Evolutionary conservation across 148 eudicot species (phyloP), one percentile per base, ranked within the genome.

Genomic region (Agrostemma githago): DNA sequence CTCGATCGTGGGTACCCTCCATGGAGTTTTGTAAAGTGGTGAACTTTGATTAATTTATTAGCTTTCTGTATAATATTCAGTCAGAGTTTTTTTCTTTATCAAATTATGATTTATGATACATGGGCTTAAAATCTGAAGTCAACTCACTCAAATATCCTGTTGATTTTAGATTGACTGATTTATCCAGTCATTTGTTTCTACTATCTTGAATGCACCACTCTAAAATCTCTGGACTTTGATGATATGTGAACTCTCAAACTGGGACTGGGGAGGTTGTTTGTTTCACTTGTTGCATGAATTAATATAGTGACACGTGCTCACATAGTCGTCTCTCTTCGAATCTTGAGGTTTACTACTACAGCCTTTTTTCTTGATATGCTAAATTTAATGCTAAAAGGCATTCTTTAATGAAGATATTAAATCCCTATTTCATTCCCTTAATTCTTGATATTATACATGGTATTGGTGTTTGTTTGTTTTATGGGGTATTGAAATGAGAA

Each of bases 161-260:
- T 79, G 38, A 64, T 68, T 62, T 42, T 53, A 62, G 62, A 15
- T 79, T 54, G 71, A 66, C 46, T 41, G 51, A 66, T 40, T 41
- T 19, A 42, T 16, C 20, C 48, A 6, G 8, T 60, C 12, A 17
- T 66, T 37, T 4, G 17, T 42, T n/a, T 2, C 21, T 59, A 2
- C 34, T 17, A 62, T 77, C 17, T 44, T 16, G 46, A 4, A 61
- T 16, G 20, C 11, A 71, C 64, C 11, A 4, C 2, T 56, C 17
- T 56, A 63, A 43, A 60, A 44, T 39, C 19, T 64, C 8, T 19
- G 43, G 51, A 48, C 10, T 8, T 5, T 66, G 41, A 40, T 73
- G 48, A 37, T 53, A 63, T 20, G 63, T 12, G 40, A 44, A 62
- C 26, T 15, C 54, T 38, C 17, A 41, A 59, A 60, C 7, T 21